Base-by-base conservation (phyloP, 352 stramenopile species). In the Elongisporangium undulatum region DNA sequence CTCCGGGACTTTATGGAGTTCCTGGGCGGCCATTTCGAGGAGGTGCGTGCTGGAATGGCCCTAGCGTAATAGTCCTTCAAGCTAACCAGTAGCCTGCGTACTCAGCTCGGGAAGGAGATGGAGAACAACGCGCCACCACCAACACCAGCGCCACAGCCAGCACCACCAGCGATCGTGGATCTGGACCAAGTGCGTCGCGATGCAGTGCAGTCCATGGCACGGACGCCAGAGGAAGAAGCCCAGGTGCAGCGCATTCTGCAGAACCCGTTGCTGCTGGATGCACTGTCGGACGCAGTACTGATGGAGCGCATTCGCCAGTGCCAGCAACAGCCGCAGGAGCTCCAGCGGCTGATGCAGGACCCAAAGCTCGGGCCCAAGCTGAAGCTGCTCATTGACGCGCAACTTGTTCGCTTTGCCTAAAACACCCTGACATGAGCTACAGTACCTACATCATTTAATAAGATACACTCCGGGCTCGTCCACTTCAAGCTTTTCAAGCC, bases 1-100 rank as follows among this genome's bases (percentile, higher is more conserved):
- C 59, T 92, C 51, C 64, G 63, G 21, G 81, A 89, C 55, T 94
- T 90, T 39, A 77, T 91, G 70, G 72, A 73, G 52, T 92, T 92
- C 55, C 51, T 92, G 9, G 82, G 82, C 4, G 68, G 62, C 50
- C 82, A 94, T 59, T 92, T 94, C 48, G 80, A 92, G 65, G 69
- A 93, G 77, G 81, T 89, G 53, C n/a, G 68, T 59, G 12, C n/a
- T 15, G 2, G 19, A 9, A 49, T 49, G 34, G 10, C 6, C 29
- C 61, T 7, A 34, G 3, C 24, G n/a, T n/a, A n/a, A 5, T 41
- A 13, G 13, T 24, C 19, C 6, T 53, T 5, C n/a, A 15, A 15
- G 50, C 6, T 21, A 16, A 49, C 10, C 4, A 49, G 45, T n/a
- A 24, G 49, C 4, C 45, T 59, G 10, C 0, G 10, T 19, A 7